Evolutionary conservation across 73 alveolate species (phyloP).

Genomic region (Strombidium stylifer): DNA sequence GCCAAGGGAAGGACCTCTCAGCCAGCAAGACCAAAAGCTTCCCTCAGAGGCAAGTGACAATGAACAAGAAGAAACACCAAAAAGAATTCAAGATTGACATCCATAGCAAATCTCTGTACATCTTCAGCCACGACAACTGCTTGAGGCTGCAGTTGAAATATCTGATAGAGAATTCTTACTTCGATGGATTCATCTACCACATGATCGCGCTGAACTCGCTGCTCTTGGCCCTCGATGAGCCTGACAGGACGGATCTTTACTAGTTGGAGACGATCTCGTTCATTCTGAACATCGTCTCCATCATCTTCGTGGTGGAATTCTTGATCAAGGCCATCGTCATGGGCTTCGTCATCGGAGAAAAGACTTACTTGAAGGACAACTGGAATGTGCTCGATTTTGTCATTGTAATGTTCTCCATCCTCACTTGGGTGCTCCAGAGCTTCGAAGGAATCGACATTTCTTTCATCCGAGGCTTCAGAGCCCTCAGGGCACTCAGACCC

Average conservation of each 20-base stretch:
- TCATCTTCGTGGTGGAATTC: constrained; percentile 45
- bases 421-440: constrained; percentile 32
- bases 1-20: no score
- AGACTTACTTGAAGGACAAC: constrained; percentile 44
- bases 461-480: constrained; percentile 62
- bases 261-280: neutral
- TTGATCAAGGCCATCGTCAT: constrained; percentile 36
- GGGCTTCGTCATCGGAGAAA: constrained; percentile 44
- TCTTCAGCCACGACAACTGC: constrained; percentile 15
- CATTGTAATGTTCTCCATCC: constrained; percentile 33
- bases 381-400: constrained; percentile 62
- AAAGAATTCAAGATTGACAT: neutral
- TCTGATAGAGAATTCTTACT: constrained; percentile 45
- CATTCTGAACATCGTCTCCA: constrained; percentile 15
- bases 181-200: constrained; percentile 52
- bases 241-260: constrained; percentile 23
- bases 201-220: constrained; percentile 47
- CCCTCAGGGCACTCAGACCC: constrained; percentile 76
- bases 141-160: constrained; percentile 14
- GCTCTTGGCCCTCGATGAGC: constrained; percentile 48
- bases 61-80: neutral
- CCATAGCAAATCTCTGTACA: constrained; percentile 38
- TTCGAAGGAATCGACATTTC: constrained; percentile 10
- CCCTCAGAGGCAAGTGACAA: no score
- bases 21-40: no score